Conservation (phyloP, 805 yeast genomes). For the Cyberlindnera misumaiensis region DNA sequence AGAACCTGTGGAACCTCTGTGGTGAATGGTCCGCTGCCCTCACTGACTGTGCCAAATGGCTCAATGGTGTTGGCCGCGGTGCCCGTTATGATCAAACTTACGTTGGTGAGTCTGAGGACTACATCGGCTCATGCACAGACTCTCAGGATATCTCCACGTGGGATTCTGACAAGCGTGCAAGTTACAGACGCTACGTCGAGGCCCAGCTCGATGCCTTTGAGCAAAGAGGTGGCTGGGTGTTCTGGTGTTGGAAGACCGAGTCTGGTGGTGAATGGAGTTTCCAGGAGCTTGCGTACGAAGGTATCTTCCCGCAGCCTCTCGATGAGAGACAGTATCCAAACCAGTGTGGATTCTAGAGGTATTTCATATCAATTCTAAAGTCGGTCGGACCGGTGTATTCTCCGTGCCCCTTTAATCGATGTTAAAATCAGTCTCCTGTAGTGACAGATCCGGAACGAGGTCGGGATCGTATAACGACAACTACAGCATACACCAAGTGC, state of each 20-base stretch:
- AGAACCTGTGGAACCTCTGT: slow-evolving; percentile 65
- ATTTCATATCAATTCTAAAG: too few relatives aligned
- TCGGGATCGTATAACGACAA: too few relatives aligned
- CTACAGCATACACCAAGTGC: too few relatives aligned
- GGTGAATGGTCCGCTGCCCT: slow-evolving; percentile 94
- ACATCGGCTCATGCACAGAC: slow-evolving; percentile 58
- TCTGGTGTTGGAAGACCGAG: slow-evolving; percentile 94
- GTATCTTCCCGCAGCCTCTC: slow-evolving; percentile 78
- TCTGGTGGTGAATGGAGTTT: slow-evolving; percentile 81
- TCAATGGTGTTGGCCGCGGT: slow-evolving; percentile 81
- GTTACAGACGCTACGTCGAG: slow-evolving; percentile 69
- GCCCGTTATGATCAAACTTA: slow-evolving; percentile 71
- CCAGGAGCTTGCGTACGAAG: slow-evolving; percentile 45
- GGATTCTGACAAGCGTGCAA: slow-evolving; percentile 47
- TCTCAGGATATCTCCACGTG: slow-evolving; percentile 45
- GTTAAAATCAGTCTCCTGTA: too few relatives aligned
- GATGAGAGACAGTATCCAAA: slow-evolving; percentile 58
- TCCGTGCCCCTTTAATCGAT: too few relatives aligned
- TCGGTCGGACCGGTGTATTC: too few relatives aligned
- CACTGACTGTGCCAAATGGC: slow-evolving; percentile 85
- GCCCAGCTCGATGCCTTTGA: slow-evolving; percentile 87
- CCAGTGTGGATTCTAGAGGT: slow-evolving; percentile 40
- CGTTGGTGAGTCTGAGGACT: slow-evolving; percentile 29
- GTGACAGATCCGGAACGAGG: too few relatives aligned
- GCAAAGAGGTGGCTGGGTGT: slow-evolving; percentile 77